These are phyloP conservation scores for Kernera saxatilis DNA, from an alignment of 345 rosid genomes.

Conservation along the genomic window DNA sequence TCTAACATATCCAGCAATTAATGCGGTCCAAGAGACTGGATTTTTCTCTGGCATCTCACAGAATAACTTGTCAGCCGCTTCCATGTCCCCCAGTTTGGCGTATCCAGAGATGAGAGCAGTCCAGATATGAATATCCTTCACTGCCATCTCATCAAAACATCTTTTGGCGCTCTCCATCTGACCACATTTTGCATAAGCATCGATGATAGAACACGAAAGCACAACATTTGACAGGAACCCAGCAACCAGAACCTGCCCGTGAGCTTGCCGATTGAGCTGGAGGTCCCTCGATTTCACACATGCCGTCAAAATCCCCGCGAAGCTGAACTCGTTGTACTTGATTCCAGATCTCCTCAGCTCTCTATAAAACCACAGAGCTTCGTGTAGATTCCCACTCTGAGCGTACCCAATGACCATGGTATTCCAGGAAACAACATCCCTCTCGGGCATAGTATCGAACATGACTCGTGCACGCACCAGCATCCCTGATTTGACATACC, in stretches of 20 bases:
- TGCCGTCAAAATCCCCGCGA: conserved; percentile 55
- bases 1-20: conserved; percentile 72
- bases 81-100: conserved; percentile 58
- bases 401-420: conserved; percentile 72
- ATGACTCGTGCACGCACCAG: conserved; percentile 47
- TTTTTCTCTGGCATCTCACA: conserved; percentile 60
- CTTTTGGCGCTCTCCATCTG: conserved; percentile 50
- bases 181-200: conserved; percentile 65
- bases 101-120: conserved; percentile 71
- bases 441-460: conserved; percentile 68
- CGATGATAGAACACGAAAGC: conserved; percentile 46
- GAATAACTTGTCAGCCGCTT: conserved; percentile 49
- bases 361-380: conserved; percentile 47
- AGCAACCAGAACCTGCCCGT: conserved; percentile 64
- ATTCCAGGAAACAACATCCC: conserved; percentile 75
- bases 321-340: conserved; percentile 57
- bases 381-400: conserved; percentile 31
- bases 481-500: conserved; percentile 63
- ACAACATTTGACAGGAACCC: conserved; percentile 59
- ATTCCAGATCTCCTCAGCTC: conserved; percentile 49
- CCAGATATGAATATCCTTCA: conserved; percentile 63
- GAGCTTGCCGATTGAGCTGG: conserved; percentile 54
- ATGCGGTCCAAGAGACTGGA: conserved; percentile 66
- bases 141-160: conserved; percentile 59
- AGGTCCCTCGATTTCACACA: conserved; percentile 50